Percentiles rank a stretch among this genome's conserved stretches.
These are phyloP conservation scores for Grosmannia serpens DNA, from an alignment of 2,329 filamentous ascomycete genomes.

Conservation along the genomic window DNA sequence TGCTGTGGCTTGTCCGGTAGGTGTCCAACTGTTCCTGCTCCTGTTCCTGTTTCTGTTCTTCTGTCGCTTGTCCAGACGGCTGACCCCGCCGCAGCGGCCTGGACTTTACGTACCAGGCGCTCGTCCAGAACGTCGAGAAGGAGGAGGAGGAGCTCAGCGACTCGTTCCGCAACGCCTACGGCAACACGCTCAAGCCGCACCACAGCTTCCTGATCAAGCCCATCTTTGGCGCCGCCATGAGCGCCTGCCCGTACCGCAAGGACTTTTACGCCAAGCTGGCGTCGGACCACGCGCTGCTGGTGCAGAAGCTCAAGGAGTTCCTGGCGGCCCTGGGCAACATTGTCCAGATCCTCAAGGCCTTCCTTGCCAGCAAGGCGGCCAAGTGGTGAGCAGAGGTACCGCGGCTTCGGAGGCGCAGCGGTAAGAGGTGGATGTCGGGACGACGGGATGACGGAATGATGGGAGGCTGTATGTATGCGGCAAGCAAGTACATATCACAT, in stretches of 20 bases:
- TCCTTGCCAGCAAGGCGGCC: conserved; percentile 42
- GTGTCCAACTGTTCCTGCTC: conserved; percentile 11
- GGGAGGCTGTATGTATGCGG: not conserved
- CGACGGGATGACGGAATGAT: not conserved
- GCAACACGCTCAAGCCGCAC: conserved; percentile 77
- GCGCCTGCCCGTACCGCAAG: conserved; percentile 81
- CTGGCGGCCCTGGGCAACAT: conserved; percentile 66
- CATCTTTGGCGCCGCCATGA: conserved; percentile 87
- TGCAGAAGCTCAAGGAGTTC: conserved; percentile 56
- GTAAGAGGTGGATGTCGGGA: not conserved
- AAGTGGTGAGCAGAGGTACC: conserved; percentile 45
- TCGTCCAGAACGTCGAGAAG: conserved; percentile 64
- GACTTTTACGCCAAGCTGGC: conserved; percentile 89
- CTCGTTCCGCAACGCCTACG: conserved; percentile 82
- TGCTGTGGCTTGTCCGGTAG: conserved; percentile 84
- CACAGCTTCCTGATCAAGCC: conserved; percentile 86
- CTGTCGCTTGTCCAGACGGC: no score
- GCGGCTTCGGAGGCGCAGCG: no score
- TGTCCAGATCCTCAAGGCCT: conserved; percentile 60
- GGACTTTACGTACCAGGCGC: conserved; percentile 81
- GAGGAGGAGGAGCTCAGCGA: conserved; percentile 62
- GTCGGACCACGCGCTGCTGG: conserved; percentile 49
- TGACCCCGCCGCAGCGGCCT: conserved; percentile 54
- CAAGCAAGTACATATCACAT: not conserved
- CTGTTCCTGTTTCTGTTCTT: not conserved